A percentile compares a stretch with the other conserved stretches of the same genome.
Conservation (phyloP, 164 flowering plant species). For the Chimonanthus praecox region DNA sequence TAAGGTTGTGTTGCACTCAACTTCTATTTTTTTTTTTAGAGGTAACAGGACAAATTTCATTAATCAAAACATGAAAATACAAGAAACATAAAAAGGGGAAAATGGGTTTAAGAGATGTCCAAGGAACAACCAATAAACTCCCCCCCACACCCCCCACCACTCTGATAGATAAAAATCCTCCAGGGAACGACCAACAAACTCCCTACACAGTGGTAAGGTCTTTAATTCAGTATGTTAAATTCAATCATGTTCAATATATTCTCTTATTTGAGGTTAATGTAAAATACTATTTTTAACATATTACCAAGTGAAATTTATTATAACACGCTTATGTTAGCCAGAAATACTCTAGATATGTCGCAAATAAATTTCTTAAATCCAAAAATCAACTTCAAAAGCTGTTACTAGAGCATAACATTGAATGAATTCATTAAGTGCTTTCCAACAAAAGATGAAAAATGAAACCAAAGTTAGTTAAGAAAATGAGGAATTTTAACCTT, state of each 20-base stretch:
- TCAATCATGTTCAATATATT: not conserved
- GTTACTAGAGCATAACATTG: not conserved
- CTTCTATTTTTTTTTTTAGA: no score
- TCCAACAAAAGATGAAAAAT: not conserved
- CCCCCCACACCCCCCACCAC: no score
- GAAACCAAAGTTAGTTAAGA: not conserved
- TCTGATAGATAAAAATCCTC: no score
- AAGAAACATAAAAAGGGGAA: no score
- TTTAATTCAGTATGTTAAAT: no score
- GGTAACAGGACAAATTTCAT: no score
- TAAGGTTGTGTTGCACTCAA: no score
- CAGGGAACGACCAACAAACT: no score
- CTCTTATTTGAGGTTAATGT: not conserved
- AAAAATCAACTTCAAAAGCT: not conserved
- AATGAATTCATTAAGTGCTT: not conserved
- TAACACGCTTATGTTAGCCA: not conserved
- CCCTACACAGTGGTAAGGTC: no score
- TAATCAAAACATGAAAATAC: no score
- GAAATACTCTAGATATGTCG: not conserved
- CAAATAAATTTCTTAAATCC: not conserved
- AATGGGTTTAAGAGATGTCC: no score
- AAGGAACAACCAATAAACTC: no score
- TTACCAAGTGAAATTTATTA: not conserved
- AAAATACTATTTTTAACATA: not conserved
- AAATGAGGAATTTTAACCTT: constrained; percentile 39